Percentiles rank a stretch among this genome's conserved stretches.
Conservation (phyloP, 352 stramenopile species). For the Globisporangium emineosum region DNA sequence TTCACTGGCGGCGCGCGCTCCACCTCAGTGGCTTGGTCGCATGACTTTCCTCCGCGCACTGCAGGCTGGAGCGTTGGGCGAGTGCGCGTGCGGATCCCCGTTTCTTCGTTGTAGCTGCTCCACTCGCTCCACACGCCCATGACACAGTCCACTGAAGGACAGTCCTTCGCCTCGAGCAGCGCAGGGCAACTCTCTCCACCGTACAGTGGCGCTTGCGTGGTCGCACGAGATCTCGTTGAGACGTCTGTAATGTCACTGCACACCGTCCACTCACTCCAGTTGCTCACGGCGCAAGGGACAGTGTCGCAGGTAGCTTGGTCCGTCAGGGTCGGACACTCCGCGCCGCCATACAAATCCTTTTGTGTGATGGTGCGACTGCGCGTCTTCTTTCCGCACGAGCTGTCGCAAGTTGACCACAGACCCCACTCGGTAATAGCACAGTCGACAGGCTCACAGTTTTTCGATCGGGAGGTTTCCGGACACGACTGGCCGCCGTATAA, state of each 20-base stretch:
- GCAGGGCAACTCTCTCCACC: slow-evolving; percentile 26
- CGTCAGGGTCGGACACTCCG: slow-evolving; percentile 37
- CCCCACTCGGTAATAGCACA: slow-evolving; percentile 40
- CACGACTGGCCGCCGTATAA: slow-evolving; percentile 42
- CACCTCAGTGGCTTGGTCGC: slow-evolving; percentile 26
- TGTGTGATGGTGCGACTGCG: slow-evolving; percentile 35
- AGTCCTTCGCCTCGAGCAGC: slow-evolving; percentile 27
- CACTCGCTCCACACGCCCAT: slow-evolving; percentile 40
- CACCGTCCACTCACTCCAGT: slow-evolving; percentile 42
- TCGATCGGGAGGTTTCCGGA: slow-evolving; percentile 25
- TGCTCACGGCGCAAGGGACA: slow-evolving; percentile 34
- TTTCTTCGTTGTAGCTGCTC: slow-evolving; percentile 35
- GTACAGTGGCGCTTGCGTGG: slow-evolving; percentile 36
- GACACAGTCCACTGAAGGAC: slow-evolving; percentile 40
- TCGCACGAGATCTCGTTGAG: slow-evolving; percentile 26
- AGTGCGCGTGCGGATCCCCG: slow-evolving; percentile 31
- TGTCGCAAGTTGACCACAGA: slow-evolving; percentile 26
- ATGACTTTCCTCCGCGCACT: slow-evolving; percentile 40
- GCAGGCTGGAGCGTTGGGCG: slow-evolving; percentile 26
- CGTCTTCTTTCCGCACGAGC: slow-evolving; percentile 29
- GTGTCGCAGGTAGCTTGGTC: slow-evolving; percentile 42
- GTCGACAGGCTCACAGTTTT: slow-evolving; percentile 49
- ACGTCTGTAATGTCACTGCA: slow-evolving; percentile 44
- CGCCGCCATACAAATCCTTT: slow-evolving; percentile 48
- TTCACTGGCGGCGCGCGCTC: slow-evolving; percentile 43